These are phyloP conservation scores for Cyclotella choctawhatcheeana DNA, from an alignment of 108 stramenopile species.

Conservation along the genomic window DNA sequence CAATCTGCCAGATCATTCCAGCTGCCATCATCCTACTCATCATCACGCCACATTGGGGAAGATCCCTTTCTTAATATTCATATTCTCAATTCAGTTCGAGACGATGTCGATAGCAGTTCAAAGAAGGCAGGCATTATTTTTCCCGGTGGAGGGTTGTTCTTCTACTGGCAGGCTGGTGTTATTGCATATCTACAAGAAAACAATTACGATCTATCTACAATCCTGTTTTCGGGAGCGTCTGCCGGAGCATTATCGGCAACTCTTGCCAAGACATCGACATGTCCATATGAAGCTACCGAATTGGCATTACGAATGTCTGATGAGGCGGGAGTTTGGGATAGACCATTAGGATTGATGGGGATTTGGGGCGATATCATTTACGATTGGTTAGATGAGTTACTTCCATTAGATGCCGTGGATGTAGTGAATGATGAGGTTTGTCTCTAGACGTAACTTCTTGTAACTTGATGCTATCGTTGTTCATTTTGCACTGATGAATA, in stretches of 20 bases:
- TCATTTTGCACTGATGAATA: neutral
- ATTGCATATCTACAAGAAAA: conserved; percentile 70
- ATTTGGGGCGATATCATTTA: conserved; percentile 89
- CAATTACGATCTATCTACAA: conserved; percentile 57
- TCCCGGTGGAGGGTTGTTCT: conserved; percentile 90
- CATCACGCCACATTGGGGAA: too few species aligned
- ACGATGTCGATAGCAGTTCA: too few species aligned
- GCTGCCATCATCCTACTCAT: too few species aligned
- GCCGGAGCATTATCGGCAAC: conserved; percentile 90
- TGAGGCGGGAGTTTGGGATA: conserved; percentile 84
- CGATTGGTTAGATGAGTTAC: conserved; percentile 80
- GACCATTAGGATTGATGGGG: conserved; percentile 80
- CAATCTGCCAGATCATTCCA: too few species aligned
- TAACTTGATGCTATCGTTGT: conserved; percentile 1
- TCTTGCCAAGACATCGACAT: conserved; percentile 70
- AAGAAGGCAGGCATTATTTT: conserved; percentile 54
- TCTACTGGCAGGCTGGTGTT: conserved; percentile 93
- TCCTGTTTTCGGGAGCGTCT: conserved; percentile 76
- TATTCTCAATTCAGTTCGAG: too few species aligned
- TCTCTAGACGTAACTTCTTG: neutral
- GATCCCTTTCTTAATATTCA: too few species aligned
- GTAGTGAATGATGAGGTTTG: conserved; percentile 48
- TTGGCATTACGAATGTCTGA: conserved; percentile 75
- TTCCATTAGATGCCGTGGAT: conserved; percentile 71
- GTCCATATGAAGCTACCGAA: conserved; percentile 80